A percentile compares a stretch with the other conserved stretches of the same genome.
Evolutionary conservation across 805 yeast species (phyloP).

Genomic region (Isabelozyma rhagii): DNA sequence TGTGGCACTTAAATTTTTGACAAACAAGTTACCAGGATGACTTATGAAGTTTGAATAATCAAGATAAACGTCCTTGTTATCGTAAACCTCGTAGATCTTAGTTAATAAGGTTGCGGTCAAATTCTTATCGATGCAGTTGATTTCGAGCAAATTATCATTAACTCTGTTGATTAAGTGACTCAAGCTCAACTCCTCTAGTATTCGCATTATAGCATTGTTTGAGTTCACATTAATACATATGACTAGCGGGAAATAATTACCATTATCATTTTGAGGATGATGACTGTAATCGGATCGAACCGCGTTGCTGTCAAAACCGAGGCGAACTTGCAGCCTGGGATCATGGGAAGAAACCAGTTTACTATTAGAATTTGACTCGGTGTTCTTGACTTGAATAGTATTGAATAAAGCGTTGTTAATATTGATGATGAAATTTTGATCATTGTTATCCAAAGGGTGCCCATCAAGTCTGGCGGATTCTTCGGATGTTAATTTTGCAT

Average conservation of each 20-base stretch:
- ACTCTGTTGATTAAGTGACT: background rate
- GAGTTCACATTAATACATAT: background rate
- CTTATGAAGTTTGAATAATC: conserved; percentile 34
- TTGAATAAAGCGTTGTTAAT: background rate
- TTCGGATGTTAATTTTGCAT: background rate
- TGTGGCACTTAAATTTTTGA: conserved; percentile 44
- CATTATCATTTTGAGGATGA: background rate
- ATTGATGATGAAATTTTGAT: background rate
- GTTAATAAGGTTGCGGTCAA: background rate
- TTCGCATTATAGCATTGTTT: background rate
- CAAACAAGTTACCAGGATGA: conserved; percentile 59
- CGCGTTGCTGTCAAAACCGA: background rate
- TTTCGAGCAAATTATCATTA: background rate
- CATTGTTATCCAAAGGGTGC: background rate
- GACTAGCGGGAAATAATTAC: background rate
- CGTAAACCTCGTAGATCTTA: conserved; percentile 4
- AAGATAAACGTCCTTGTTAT: conserved; percentile 6
- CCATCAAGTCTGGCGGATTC: background rate
- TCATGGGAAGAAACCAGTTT: background rate
- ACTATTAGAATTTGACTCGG: background rate
- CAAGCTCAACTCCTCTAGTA: background rate
- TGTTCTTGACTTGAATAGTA: background rate
- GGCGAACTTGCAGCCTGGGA: background rate
- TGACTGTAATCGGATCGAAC: background rate
- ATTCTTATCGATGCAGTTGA: background rate